phyloP scores from a whole-genome alignment of 2,329 filamentous ascomycete species.

The Albifimbria verrucaria region DNA sequence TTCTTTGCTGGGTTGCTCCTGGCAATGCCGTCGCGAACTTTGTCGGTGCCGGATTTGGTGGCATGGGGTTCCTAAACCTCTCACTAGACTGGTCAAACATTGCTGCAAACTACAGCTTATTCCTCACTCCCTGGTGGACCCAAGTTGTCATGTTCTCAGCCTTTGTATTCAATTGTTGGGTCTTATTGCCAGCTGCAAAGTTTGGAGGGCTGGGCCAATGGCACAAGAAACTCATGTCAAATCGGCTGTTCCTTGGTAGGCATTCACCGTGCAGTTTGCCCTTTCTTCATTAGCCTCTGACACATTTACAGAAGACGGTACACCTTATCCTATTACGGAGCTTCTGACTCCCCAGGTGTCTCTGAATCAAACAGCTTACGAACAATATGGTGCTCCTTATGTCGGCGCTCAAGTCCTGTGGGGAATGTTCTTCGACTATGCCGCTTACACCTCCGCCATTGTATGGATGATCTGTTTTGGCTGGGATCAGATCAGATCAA shows the following conservation, averaged over 20 bases:
- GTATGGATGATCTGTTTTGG: conserved; percentile 58
- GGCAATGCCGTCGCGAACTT: conserved; percentile 57
- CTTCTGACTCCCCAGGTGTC: conserved; percentile 29
- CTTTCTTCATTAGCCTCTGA: too few relatives aligned
- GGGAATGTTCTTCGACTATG: conserved; percentile 59
- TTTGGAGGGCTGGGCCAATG: conserved; percentile 52
- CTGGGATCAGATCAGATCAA: conserved; percentile 42
- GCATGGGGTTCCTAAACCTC: conserved; percentile 59
- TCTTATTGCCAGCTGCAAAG: conserved; percentile 56
- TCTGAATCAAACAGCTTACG: conserved; percentile 47
- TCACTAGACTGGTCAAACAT: conserved; percentile 61
- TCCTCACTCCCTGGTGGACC: conserved; percentile 57
- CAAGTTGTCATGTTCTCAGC: conserved; percentile 53
- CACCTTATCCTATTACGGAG: conserved; percentile 26
- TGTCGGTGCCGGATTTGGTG: conserved; percentile 57
- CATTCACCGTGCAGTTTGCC: too few relatives aligned
- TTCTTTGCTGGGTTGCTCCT: conserved; percentile 62
- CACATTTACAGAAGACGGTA: conserved; percentile 25
- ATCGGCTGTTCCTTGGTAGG: conserved; percentile 43
- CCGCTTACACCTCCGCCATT: conserved; percentile 54
- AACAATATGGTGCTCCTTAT: conserved; percentile 51
- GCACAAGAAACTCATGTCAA: conserved; percentile 55
- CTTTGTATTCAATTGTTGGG: conserved; percentile 55
- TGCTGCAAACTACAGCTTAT: conserved; percentile 46
- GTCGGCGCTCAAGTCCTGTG: conserved; percentile 56